Percentiles rank a stretch among this genome's conserved stretches.
Evolutionary conservation across 2,329 filamentous ascomycete species (phyloP).

Genomic region (Teratosphaeria zuluensis): DNA sequence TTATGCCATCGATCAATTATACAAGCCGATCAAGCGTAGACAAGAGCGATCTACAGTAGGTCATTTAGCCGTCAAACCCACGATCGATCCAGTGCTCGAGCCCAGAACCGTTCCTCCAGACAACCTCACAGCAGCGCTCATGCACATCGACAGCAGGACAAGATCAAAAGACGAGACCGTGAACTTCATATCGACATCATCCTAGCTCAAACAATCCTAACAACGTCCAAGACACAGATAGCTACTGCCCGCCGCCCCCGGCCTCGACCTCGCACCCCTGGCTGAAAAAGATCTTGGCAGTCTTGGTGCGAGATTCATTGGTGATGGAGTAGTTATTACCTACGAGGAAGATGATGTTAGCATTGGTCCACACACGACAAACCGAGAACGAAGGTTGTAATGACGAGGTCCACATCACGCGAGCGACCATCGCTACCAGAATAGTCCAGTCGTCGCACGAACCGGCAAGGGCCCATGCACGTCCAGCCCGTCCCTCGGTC

Average conservation of each 20-base stretch:
- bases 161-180: not conserved
- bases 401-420: no score
- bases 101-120: no score
- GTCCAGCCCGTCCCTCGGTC: not conserved
- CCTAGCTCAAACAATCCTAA: not conserved
- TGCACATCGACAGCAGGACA: not conserved
- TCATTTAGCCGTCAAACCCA: not conserved
- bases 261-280: slow-evolving; percentile 60
- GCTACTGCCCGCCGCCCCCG: not conserved
- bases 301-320: slow-evolving; percentile 59
- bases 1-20: not conserved
- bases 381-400: not conserved
- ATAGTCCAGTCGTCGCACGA: not conserved
- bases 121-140: no score
- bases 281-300: slow-evolving; percentile 80
- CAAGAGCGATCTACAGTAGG: not conserved
- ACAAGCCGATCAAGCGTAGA: not conserved
- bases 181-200: not conserved
- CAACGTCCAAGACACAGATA: not conserved
- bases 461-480: not conserved
- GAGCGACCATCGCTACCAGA: not conserved
- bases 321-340: slow-evolving; percentile 89
- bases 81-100: no score
- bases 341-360: slow-evolving; percentile 30
- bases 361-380: not conserved